Evolutionary conservation across 805 yeast genomes (phyloP).

Genomic region (Yarrowia phangngaensis): DNA sequence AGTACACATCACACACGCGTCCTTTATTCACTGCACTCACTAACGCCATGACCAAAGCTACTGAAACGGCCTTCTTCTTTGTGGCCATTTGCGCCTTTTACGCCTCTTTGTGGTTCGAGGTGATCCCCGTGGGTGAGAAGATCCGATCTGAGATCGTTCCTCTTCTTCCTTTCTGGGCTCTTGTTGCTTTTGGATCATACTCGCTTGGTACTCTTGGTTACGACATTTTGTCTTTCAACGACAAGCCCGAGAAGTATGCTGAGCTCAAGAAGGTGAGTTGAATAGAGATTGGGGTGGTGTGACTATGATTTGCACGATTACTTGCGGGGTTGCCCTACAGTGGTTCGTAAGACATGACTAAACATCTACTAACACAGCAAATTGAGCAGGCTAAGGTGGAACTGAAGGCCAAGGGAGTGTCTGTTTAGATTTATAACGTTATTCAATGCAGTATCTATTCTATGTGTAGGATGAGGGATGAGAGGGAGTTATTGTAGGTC

Average conservation of each 20-base stretch:
- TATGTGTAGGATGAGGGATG: background rate
- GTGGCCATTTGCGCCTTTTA: slow-evolving; percentile 52
- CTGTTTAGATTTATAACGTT: slow-evolving; percentile 36
- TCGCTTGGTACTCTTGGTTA: slow-evolving; percentile 65
- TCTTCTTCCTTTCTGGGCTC: slow-evolving; percentile 64
- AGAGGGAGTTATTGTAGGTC: background rate
- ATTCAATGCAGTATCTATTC: slow-evolving; percentile 2
- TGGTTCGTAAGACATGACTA: background rate
- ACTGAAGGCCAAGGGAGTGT: slow-evolving; percentile 54
- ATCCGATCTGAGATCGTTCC: slow-evolving; percentile 57
- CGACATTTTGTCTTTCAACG: slow-evolving; percentile 65
- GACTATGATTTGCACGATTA: no score
- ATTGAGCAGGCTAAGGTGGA: slow-evolving; percentile 62
- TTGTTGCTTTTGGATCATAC: slow-evolving; percentile 65
- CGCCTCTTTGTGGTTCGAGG: slow-evolving; percentile 49
- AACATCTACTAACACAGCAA: slow-evolving; percentile 35
- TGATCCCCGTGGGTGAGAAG: slow-evolving; percentile 51
- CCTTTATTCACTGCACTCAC: background rate
- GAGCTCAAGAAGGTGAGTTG: slow-evolving; percentile 51
- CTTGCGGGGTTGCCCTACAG: background rate
- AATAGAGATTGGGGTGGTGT: no score
- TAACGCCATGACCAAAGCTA: slow-evolving; percentile 58
- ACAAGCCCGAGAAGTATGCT: slow-evolving; percentile 61
- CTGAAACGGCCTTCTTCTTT: slow-evolving; percentile 51
- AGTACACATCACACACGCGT: slow-evolving; percentile 18